A percentile compares a stretch with the other conserved stretches of the same genome.
phyloP scores from a whole-genome alignment of 176 grass and related monocot genomes.

The Triticum monococcum region DNA sequence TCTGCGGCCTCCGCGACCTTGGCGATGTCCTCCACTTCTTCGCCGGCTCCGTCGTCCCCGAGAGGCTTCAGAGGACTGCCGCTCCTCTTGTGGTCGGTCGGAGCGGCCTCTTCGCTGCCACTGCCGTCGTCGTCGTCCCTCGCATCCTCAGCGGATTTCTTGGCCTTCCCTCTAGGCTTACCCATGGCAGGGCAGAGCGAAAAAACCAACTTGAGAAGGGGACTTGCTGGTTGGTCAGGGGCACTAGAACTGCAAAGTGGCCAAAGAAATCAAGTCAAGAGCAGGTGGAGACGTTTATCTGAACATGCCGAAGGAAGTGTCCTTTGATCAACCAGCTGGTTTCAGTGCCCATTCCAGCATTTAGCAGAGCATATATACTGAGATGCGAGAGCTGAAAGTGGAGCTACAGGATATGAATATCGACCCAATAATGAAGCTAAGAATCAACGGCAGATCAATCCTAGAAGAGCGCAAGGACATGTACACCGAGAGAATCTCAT shows the following conservation, averaged over 20 bases:
- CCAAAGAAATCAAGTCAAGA: background rate
- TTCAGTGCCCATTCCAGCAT: background rate
- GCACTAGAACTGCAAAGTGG: background rate
- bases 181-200: constrained; percentile 46
- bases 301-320: background rate
- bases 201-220: background rate
- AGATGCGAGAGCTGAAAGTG: background rate
- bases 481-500: no score
- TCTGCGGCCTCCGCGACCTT: constrained; percentile 40
- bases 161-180: constrained; percentile 61
- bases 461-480: no score
- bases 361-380: background rate
- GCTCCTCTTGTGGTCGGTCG: constrained; percentile 41
- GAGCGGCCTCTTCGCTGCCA: constrained; percentile 53
- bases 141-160: constrained; percentile 33
- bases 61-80: constrained; percentile 59
- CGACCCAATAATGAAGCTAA: background rate
- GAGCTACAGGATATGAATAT: background rate
- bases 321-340: background rate
- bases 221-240: background rate
- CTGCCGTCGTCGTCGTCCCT: constrained; percentile 41
- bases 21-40: constrained; percentile 26
- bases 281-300: no score
- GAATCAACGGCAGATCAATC: no score
- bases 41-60: constrained; percentile 33